These are phyloP conservation scores for Zygosaccharomyces bailii DNA, from an alignment of 805 yeast species.

Conservation along the genomic window DNA sequence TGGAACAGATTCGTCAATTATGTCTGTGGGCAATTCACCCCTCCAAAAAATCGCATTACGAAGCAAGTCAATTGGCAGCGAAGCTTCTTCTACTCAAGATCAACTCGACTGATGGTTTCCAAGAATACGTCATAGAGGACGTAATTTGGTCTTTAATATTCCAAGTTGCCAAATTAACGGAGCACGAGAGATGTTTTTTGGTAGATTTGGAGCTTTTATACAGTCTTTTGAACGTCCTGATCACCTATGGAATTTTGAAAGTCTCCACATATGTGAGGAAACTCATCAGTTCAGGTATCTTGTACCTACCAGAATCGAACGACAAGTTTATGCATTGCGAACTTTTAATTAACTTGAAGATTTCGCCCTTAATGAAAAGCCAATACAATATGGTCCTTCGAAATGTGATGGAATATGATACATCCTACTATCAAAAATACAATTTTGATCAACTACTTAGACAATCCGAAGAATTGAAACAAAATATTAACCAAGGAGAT, in stretches of 20 bases:
- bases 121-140: constrained; percentile 38
- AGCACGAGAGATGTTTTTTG: constrained; percentile 23
- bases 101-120: constrained; percentile 27
- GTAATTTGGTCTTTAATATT: constrained; percentile 37
- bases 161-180: constrained; percentile 36
- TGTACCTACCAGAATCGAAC: constrained; percentile 54
- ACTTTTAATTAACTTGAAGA: constrained; percentile 58
- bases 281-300: constrained; percentile 80
- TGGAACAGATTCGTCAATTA: constrained; percentile 29
- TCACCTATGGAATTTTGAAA: constrained; percentile 44
- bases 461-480: constrained; percentile 35
- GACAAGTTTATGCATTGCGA: constrained; percentile 53
- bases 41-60: constrained; percentile 30
- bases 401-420: constrained; percentile 45
- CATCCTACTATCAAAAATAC: constrained; percentile 33
- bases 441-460: constrained; percentile 32
- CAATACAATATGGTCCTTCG: constrained; percentile 55
- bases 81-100: constrained; percentile 30
- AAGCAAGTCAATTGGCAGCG: constrained; percentile 32
- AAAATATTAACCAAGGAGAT: constrained; percentile 21
- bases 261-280: constrained; percentile 64
- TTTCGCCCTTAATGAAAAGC: constrained; percentile 44
- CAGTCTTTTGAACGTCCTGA: constrained; percentile 42
- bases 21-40: constrained; percentile 35
- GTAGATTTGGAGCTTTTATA: constrained; percentile 39